Evolutionary conservation across 2,329 filamentous ascomycete species (phyloP).

Genomic region (Penicillium rolfsii): DNA sequence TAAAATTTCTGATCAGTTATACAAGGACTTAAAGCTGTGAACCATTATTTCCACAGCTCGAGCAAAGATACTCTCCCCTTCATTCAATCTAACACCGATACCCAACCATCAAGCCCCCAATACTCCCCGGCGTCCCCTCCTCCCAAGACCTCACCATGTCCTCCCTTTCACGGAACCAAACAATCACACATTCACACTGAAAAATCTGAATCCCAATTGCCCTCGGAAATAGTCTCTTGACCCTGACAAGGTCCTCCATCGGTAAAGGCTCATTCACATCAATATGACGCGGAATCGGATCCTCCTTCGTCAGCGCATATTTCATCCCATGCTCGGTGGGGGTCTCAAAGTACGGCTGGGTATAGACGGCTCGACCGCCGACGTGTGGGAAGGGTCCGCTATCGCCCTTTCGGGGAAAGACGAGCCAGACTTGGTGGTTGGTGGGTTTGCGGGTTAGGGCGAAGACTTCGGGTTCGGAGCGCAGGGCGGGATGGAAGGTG

Average conservation of each 20-base stretch:
- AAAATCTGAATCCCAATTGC: not conserved
- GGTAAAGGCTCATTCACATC: not conserved
- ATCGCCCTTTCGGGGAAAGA: constrained; percentile 2
- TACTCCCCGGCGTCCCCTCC: not conserved
- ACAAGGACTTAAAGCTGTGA: not conserved
- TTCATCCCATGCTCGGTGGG: not conserved
- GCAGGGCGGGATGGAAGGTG: constrained; percentile 6
- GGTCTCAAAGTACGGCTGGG: constrained; percentile 4
- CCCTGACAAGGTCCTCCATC: not conserved
- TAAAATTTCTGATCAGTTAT: not conserved
- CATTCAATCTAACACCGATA: constrained; percentile 3
- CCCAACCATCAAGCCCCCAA: constrained; percentile 4
- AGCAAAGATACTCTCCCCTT: not conserved
- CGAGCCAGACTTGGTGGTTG: constrained; percentile 1
- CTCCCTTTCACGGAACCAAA: not conserved
- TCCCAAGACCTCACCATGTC: constrained; percentile 7
- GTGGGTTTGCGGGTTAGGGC: not conserved
- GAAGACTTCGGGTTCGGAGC: constrained; percentile 4
- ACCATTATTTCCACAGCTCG: not conserved
- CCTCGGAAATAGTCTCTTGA: not conserved
- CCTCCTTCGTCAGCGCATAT: not conserved
- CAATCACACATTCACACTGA: constrained; percentile 7
- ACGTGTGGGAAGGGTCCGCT: constrained; percentile 2
- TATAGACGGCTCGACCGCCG: not conserved
- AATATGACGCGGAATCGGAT: not conserved